Base-by-base conservation (phyloP, 2,329 filamentous ascomycete species). In the Xylaria polymorpha region DNA sequence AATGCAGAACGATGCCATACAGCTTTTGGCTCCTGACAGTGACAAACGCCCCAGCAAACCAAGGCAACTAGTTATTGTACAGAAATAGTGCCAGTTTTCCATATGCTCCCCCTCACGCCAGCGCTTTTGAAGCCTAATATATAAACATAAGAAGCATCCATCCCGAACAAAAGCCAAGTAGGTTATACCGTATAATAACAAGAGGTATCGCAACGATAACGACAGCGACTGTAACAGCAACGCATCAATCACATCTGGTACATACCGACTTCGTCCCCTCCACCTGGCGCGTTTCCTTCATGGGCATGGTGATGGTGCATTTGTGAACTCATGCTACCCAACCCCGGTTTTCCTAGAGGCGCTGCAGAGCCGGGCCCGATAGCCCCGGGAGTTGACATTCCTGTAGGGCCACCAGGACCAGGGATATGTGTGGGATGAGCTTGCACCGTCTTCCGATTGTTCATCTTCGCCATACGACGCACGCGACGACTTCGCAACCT, bases 391-490 rank as follows among this genome's bases (percentile, higher is more conserved):
- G 86, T 83, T 71, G 90, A 84, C 84, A 92, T 87, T 79, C 87
- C 88, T 79, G 90, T 84, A 71, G 90, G 87, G 68, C 88, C 88
- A 80, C 85, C 84, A 76, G 90, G 87, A 74, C 90, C 90, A 77
- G 91, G 83, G 85, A 94, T 90, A 79, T 92, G 90, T 74, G 84
- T 81, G 67, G 85, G 89, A 72, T 87, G 83, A 73, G 85, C 81
- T 76, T 87, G 87, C 73, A 90, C 88, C 58, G 89, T 86, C 83
- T 96, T 95, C 79, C 95, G 90, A 77, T 89, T 94, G 83, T 91
- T 96, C 83, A 98, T 93, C 86, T 99, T 99, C 65, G 94, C 94
- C 93, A 97, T 96, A 73, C 96, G 90, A 74, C 96, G 90, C 66
- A 99, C 96, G 75, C 96, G 88, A 80, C 96, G 88, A 81, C 95